These are phyloP conservation scores for Candida arabinofermentans DNA, from an alignment of 805 yeast genomes.

Conservation along the genomic window DNA sequence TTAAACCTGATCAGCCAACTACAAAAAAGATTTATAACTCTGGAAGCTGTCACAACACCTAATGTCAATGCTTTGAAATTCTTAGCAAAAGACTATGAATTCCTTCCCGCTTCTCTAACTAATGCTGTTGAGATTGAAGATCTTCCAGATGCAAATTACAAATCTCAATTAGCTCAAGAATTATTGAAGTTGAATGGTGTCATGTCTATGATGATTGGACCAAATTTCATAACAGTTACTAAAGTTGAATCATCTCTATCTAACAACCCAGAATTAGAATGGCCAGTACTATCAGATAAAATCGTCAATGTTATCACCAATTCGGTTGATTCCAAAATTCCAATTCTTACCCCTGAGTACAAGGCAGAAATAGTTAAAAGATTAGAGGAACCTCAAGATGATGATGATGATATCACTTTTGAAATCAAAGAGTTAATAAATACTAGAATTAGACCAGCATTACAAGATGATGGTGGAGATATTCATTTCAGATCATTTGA, in stretches of 20 bases:
- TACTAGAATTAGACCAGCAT: conserved; percentile 68
- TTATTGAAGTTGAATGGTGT: conserved; percentile 61
- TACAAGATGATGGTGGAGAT: conserved; percentile 76
- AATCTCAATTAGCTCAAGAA: conserved; percentile 61
- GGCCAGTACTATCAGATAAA: conserved; percentile 27
- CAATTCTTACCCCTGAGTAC: conserved; percentile 23
- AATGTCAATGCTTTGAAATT: conserved; percentile 74
- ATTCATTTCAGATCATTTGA: conserved; percentile 62
- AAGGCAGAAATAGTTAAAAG: conserved; percentile 17
- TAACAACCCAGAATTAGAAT: conserved; percentile 31
- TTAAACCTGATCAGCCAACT: background rate
- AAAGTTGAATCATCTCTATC: conserved; percentile 38
- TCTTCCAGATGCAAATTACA: conserved; percentile 47
- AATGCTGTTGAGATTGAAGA: conserved; percentile 52
- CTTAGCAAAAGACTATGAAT: conserved; percentile 42
- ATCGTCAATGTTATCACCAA: conserved; percentile 23
- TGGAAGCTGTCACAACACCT: conserved; percentile 59
- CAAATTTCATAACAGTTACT: conserved; percentile 68
- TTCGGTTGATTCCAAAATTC: conserved; percentile 24
- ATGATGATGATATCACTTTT: conserved; percentile 61
- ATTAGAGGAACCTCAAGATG: conserved; percentile 39
- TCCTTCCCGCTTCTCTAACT: conserved; percentile 38
- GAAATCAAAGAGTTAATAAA: conserved; percentile 68
- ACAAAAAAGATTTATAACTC: conserved; percentile 13
- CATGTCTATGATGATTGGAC: conserved; percentile 69